Conservation (phyloP, 2,329 filamentous ascomycete genomes). For the Claviceps sp. region DNA sequence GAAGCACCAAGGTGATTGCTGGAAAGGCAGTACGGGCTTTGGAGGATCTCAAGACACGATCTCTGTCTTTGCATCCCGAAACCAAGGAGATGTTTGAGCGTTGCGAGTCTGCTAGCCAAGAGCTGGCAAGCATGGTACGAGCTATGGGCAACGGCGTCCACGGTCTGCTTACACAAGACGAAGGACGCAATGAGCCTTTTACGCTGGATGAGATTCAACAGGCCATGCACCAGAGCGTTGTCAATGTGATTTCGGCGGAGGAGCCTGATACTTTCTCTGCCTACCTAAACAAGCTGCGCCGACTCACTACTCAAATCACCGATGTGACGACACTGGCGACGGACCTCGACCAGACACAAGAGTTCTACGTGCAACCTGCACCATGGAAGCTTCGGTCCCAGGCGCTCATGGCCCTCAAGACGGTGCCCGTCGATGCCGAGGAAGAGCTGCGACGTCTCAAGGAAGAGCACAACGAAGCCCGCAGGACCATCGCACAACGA, state of each 20-base stretch:
- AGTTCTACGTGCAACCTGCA: conserved; percentile 62
- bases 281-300: conserved; percentile 53
- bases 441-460: conserved; percentile 71
- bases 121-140: conserved; percentile 53
- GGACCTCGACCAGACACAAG: conserved; percentile 58
- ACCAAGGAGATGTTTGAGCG: conserved; percentile 56
- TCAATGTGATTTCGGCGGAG: conserved; percentile 30
- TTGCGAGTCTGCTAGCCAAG: conserved; percentile 49
- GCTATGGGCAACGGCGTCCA: conserved; percentile 55
- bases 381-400: conserved; percentile 78
- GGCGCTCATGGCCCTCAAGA: conserved; percentile 71
- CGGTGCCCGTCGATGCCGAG: conserved; percentile 67
- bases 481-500: conserved; percentile 55
- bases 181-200: conserved; percentile 54
- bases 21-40: conserved; percentile 66
- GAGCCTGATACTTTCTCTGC: conserved; percentile 59
- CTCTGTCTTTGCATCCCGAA: conserved; percentile 57
- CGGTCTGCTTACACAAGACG: conserved; percentile 49
- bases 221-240: conserved; percentile 42
- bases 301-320: conserved; percentile 48
- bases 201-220: conserved; percentile 53
- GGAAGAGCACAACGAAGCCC: conserved; percentile 67
- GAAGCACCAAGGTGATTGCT: conserved; percentile 72
- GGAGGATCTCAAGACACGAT: conserved; percentile 63
- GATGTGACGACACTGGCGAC: conserved; percentile 58